These are phyloP conservation scores for Barnettozyma siamensis DNA, from an alignment of 805 yeast species.

Conservation along the genomic window DNA sequence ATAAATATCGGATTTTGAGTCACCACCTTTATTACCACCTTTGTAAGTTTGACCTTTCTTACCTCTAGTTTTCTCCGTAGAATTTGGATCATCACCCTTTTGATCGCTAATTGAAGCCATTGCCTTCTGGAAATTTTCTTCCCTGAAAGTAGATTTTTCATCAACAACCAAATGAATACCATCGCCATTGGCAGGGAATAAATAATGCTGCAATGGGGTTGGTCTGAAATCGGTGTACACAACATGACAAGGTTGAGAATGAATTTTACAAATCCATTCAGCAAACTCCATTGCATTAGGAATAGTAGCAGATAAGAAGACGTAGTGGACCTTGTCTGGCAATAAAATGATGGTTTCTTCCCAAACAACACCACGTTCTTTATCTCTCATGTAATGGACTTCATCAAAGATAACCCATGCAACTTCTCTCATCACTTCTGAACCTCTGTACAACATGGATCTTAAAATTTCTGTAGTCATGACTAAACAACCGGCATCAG, in stretches of 20 bases:
- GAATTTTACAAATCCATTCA: conserved; percentile 96
- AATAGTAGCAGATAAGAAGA: conserved; percentile 90
- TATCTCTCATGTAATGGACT: conserved; percentile 97
- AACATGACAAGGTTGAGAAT: conserved; percentile 95
- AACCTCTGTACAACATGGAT: conserved; percentile 94
- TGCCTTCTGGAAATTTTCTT: conserved; percentile 96
- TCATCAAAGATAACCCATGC: conserved; percentile 99
- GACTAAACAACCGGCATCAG: conserved; percentile 95
- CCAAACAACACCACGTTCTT: conserved; percentile 99
- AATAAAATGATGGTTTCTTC: conserved; percentile 94
- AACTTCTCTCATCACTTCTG: conserved; percentile 97
- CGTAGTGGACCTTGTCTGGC: conserved; percentile 95
- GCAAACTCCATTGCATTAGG: conserved; percentile 99
- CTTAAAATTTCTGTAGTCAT: conserved; percentile 99
- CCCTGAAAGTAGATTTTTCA: conserved; percentile 92
- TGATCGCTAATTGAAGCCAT: conserved; percentile 88
- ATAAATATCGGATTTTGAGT: conserved; percentile 77
- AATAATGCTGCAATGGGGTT: conserved; percentile 94
- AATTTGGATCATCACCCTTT: conserved; percentile 77
- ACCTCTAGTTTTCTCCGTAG: conserved; percentile 53
- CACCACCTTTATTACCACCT: conserved; percentile 63
- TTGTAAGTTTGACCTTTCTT: conserved; percentile 78
- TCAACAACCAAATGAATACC: conserved; percentile 97
- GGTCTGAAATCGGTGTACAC: conserved; percentile 99
- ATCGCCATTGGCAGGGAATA: conserved; percentile 98